phyloP scores from a whole-genome alignment of 148 eudicot species.

The Cornus florida region DNA sequence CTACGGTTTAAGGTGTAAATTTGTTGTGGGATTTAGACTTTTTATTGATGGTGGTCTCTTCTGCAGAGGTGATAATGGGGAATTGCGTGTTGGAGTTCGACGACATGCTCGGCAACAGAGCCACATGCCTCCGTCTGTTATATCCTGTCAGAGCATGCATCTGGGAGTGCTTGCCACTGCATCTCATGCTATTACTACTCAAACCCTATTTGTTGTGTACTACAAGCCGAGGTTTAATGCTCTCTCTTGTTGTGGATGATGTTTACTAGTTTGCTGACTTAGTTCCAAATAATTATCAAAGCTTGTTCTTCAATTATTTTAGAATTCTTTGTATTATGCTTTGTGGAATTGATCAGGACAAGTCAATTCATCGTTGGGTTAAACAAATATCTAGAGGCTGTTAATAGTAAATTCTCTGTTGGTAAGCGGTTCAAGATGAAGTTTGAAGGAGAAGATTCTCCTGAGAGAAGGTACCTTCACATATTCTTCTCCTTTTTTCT shows the following conservation, averaged over 20 bases:
- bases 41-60: slow-evolving; percentile 23
- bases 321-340: background rate
- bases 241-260: background rate
- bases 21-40: slow-evolving; percentile 26
- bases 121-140: slow-evolving; percentile 81
- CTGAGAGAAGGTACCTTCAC: slow-evolving; percentile 69
- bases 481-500: background rate
- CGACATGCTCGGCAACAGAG: slow-evolving; percentile 63
- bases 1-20: slow-evolving; percentile 17
- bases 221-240: slow-evolving; percentile 75
- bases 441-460: slow-evolving; percentile 88
- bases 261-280: background rate
- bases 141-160: slow-evolving; percentile 98
- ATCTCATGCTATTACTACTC: slow-evolving; percentile 67
- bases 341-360: slow-evolving; percentile 45
- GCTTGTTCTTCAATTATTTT: background rate
- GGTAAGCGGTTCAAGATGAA: slow-evolving; percentile 85
- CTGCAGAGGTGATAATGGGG: slow-evolving; percentile 69
- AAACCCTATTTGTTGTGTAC: slow-evolving; percentile 61
- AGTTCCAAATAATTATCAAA: background rate
- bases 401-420: slow-evolving; percentile 49
- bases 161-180: slow-evolving; percentile 95
- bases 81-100: slow-evolving; percentile 77
- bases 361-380: slow-evolving; percentile 74
- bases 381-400: slow-evolving; percentile 74